Base-by-base conservation (phyloP, 148 eudicot species). In the Suaeda aralocaspica region DNA sequence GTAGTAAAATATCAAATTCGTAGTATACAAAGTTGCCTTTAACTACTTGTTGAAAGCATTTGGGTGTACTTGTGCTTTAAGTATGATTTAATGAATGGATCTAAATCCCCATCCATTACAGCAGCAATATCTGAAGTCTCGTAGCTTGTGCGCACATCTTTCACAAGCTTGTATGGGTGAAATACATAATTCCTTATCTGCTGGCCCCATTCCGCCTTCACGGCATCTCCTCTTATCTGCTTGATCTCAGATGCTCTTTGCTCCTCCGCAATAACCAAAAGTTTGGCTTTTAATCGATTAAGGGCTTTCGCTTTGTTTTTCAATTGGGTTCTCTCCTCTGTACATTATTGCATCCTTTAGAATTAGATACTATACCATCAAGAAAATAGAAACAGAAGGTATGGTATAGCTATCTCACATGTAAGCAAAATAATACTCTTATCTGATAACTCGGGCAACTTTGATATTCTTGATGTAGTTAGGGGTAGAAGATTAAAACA, bases 201-300 rank as follows among this genome's bases (percentile, higher is more conserved):
- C 75, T 91, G 99, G 0, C 99, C 99, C 97, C 97, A 95, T 51
- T 95, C 99, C 0, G 99, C 99, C 81, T 95, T 95, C 53, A 95
- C 99, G 12, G 79, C 83, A 79, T 91, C 99, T 69, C 99, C 99
- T 49, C 85, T 86, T 15, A 95, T 95, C 78, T 95, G 97, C 84
- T 89, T 95, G 75, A 95, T 86, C 74, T 95, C 97, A 14, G 93
- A 69, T 24, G 97, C 96, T 76, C 99, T 85, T 75, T 95, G 99
- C 84, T 95, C 99, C 74, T 74, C 88, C 0, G 99, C 96, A 50
- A 95, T 89, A 49, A 95, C 93, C 82, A 95, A 73, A 12, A 95
- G 83, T 75, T 95, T 95, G 9, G 99, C 99, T 77, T 95, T 95
- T 79, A 95, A 84, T 28, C 99, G 84, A 80, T 86, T 89, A 62